Base-by-base conservation (phyloP, 352 stramenopile genomes). In the Thalassiosira pacifica region DNA sequence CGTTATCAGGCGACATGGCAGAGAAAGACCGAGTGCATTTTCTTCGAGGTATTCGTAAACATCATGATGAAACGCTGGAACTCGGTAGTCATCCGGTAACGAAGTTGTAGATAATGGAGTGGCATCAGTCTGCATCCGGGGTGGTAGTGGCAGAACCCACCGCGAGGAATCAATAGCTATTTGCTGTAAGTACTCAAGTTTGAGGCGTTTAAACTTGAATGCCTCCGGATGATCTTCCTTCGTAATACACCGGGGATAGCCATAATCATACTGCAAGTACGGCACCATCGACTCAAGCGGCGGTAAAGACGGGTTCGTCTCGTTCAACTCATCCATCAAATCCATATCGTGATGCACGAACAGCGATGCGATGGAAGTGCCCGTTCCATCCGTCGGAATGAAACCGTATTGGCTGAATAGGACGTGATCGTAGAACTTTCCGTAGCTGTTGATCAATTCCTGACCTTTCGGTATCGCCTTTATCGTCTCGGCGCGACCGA, bases 201-300 rank as follows among this genome's bases (percentile, higher is more conserved):
- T 77, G 52, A 77, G 42, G 27, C 60, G 52, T 59, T 77, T 77
- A 31, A 77, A 48, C 31, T 65, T 22, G 53, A 77, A 77, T 37
- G 61, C 29, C 40, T 70, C 61, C 32, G 26, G 52, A 19, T 68
- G 31, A 45, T 40, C n/a, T 60, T 68, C 34, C 45, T 60, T 77
- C 22, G 24, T 45, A 10, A 77, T 77, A 32, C 69, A 77, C 31
- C 68, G 48, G 53, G 27, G 32, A 52, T 77, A 77, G 22, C 69
- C 69, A 55, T 77, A 65, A 77, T 77, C 69, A 52, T 59, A 68
- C 29, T 77, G 69, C 45, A 77, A 68, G 22, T 77, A 77, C 22
- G 32, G 10, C 19, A 57, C 60, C 69, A 77, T 68, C n/a, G 22
- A 10, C 22, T 59, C 53, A 2, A 77, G 19, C 0, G 24, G 27